These are phyloP conservation scores for Poa pratensis DNA, from an alignment of 176 grass and related monocot species.

Conservation along the genomic window DNA sequence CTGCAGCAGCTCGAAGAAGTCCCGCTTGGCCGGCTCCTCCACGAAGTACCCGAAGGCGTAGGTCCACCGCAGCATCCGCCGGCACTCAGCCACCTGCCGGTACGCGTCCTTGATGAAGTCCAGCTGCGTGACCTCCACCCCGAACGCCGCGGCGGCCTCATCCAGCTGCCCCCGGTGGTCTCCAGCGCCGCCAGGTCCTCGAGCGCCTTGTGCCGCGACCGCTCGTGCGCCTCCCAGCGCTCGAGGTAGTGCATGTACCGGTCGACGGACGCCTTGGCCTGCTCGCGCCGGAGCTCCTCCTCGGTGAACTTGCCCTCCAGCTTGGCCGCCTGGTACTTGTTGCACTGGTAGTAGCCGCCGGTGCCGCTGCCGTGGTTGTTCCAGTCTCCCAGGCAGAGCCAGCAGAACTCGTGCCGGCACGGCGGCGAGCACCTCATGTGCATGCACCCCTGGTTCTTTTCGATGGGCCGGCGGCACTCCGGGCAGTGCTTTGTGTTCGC, in stretches of 20 bases:
- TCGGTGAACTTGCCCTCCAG: slow-evolving; percentile 16
- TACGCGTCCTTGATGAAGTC: slow-evolving; percentile 29
- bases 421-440: slow-evolving; percentile 54
- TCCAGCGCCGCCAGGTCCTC: not conserved
- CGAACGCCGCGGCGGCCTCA: not conserved
- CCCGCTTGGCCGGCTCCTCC: not conserved
- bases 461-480: slow-evolving; percentile 46
- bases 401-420: slow-evolving; percentile 61
- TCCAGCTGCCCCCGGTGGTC: not conserved
- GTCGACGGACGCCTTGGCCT: slow-evolving; percentile 37
- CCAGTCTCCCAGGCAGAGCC: slow-evolving; percentile 58
- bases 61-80: slow-evolving; percentile 32
- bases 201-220: not conserved
- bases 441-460: slow-evolving; percentile 68
- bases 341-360: slow-evolving; percentile 34
- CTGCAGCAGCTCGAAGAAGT: slow-evolving; percentile 11
- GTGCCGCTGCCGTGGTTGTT: not conserved
- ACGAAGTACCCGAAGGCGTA: slow-evolving; percentile 33
- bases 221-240: slow-evolving; percentile 41
- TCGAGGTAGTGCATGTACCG: slow-evolving; percentile 47
- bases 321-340: slow-evolving; percentile 39
- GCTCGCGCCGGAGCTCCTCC: slow-evolving; percentile 14
- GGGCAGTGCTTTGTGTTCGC: slow-evolving; percentile 62
- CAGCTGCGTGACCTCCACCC: not conserved
- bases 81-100: slow-evolving; percentile 41